Percentiles rank a stretch among this genome's conserved stretches.
Evolutionary conservation across 495 filamentous ascomycete genomes (phyloP).

Genomic region (Margaritispora aquatica): DNA sequence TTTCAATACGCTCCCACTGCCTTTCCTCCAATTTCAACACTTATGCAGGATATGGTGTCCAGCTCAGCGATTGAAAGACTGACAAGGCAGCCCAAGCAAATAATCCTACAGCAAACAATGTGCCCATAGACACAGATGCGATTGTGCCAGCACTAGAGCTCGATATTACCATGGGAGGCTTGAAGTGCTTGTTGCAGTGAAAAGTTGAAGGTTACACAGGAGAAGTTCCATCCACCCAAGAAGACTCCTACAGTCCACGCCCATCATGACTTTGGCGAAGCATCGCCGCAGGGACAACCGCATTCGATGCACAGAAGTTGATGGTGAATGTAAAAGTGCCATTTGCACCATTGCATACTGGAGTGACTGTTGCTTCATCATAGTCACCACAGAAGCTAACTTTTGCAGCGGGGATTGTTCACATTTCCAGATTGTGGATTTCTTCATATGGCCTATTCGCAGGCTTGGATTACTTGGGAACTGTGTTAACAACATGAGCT

Average conservation of each 20-base stretch:
- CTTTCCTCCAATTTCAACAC: too few relatives aligned
- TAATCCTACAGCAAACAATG: not conserved
- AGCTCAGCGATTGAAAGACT: too few relatives aligned
- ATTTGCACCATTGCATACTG: slow-evolving; percentile 8
- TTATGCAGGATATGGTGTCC: too few relatives aligned
- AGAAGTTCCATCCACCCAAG: slow-evolving; percentile 5
- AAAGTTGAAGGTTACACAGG: slow-evolving; percentile 7
- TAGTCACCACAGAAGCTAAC: slow-evolving; percentile 12
- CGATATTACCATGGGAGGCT: slow-evolving; percentile 1
- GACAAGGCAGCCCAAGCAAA: not conserved
- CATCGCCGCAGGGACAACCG: not conserved
- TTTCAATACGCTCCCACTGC: too few relatives aligned
- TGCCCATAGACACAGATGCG: not conserved
- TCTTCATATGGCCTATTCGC: slow-evolving; percentile 11
- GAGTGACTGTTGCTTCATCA: slow-evolving; percentile 9
- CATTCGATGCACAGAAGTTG: slow-evolving; percentile 13
- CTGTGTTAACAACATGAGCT: slow-evolving; percentile 8
- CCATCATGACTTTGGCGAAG: slow-evolving; percentile 10
- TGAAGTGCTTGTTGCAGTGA: not conserved
- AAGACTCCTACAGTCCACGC: slow-evolving; percentile 9
- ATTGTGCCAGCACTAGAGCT: not conserved
- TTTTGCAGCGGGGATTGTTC: slow-evolving; percentile 7
- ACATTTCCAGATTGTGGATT: slow-evolving; percentile 3
- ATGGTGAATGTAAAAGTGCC: slow-evolving; percentile 12
- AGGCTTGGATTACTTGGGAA: slow-evolving; percentile 8